A percentile compares a stretch with the other conserved stretches of the same genome.
Conservation (phyloP, 1,139 yeast genomes). For the Sugiyamaella sp. region DNA sequence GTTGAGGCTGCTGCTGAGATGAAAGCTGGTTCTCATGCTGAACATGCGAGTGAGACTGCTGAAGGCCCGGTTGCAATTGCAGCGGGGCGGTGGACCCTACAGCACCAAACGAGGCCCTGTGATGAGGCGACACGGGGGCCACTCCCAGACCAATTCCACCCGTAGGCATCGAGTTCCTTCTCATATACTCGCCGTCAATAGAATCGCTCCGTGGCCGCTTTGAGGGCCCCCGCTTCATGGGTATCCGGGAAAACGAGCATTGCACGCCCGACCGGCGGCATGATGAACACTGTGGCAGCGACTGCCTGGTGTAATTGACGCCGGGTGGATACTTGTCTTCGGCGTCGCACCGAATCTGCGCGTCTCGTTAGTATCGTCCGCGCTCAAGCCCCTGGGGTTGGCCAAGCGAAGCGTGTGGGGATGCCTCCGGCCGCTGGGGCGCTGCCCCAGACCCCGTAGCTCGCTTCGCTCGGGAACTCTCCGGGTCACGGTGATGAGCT, state of each 20-base stretch:
- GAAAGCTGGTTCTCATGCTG: neutral
- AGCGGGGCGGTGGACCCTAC: slow-evolving; percentile 1
- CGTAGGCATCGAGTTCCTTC: slow-evolving; percentile 9
- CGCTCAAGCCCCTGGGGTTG: no score
- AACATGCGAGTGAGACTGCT: neutral
- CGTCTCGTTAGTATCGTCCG: slow-evolving; percentile 16
- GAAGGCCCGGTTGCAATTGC: neutral
- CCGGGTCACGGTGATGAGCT: neutral
- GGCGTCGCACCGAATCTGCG: slow-evolving; percentile 47
- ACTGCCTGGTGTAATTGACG: slow-evolving; percentile 22
- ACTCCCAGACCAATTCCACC: slow-evolving; percentile 17
- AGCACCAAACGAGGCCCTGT: slow-evolving; percentile 12
- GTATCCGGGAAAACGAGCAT: slow-evolving; percentile 48
- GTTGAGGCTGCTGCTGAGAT: neutral
- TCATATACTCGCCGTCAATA: slow-evolving; percentile 7
- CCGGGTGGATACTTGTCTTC: slow-evolving; percentile 37
- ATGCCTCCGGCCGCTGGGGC: slow-evolving; percentile 8
- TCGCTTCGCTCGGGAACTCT: slow-evolving; percentile 8
- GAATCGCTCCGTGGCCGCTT: slow-evolving; percentile 36
- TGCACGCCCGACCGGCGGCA: slow-evolving; percentile 45
- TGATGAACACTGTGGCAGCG: slow-evolving; percentile 41
- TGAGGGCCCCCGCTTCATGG: slow-evolving; percentile 49
- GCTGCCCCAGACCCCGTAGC: slow-evolving; percentile 16
- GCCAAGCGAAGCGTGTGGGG: neutral
- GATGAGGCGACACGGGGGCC: slow-evolving; percentile 25